Percentiles rank a stretch among this genome's conserved stretches.
These are phyloP conservation scores for Fusarium tricinctum DNA, from an alignment of 2,329 filamentous ascomycete genomes.

Conservation along the genomic window DNA sequence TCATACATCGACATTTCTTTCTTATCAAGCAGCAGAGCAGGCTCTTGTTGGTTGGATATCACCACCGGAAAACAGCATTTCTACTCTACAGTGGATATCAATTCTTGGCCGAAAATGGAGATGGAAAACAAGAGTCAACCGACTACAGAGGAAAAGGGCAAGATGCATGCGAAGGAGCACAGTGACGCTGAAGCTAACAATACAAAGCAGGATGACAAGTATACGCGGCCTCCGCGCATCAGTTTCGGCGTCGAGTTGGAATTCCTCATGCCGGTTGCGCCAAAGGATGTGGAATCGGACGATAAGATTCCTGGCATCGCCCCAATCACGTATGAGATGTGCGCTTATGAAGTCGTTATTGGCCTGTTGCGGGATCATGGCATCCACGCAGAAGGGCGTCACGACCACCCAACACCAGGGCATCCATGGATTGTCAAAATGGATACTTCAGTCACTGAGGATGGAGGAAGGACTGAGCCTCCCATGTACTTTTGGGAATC, in stretches of 20 bases:
- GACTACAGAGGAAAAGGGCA: constrained; percentile 7
- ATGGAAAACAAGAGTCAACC: background rate
- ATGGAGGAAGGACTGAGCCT: background rate
- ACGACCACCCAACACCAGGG: background rate
- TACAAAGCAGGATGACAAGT: constrained; percentile 8
- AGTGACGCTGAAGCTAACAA: background rate
- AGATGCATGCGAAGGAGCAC: background rate
- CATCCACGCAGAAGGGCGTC: background rate
- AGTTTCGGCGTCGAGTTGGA: constrained; percentile 45
- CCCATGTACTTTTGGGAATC: constrained; percentile 39
- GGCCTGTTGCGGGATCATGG: constrained; percentile 11
- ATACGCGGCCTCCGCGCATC: constrained; percentile 33
- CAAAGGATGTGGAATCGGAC: background rate
- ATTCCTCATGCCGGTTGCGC: constrained; percentile 25
- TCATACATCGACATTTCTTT: background rate
- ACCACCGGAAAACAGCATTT: background rate
- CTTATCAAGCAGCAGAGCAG: constrained; percentile 3
- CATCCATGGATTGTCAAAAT: constrained; percentile 23
- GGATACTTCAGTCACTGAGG: constrained; percentile 20
- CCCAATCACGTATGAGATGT: background rate
- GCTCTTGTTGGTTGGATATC: background rate
- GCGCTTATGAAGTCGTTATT: background rate
- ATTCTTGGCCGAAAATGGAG: background rate
- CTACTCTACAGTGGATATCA: background rate
- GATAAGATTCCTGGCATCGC: constrained; percentile 19